Conservation (phyloP, 1,284 basidiomycete genomes). For the Stygiomarasmius scandens region DNA sequence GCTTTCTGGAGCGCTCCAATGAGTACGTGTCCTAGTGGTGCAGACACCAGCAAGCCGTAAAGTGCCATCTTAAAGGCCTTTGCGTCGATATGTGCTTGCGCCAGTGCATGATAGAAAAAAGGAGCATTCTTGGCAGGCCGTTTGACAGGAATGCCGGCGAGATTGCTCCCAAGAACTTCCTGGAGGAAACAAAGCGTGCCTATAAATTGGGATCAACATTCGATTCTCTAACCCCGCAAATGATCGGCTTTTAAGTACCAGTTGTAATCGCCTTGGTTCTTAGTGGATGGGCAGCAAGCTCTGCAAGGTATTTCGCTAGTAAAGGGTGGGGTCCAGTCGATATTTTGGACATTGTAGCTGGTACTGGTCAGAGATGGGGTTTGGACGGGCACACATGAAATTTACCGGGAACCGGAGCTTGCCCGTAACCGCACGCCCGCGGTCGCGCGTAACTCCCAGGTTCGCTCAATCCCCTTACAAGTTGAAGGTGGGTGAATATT, state of each 20-base stretch:
- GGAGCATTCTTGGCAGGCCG: constrained; percentile 59
- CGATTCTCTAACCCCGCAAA: constrained; percentile 2
- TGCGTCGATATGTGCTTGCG: constrained; percentile 57
- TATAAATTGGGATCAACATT: constrained; percentile 27
- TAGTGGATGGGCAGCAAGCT: constrained; percentile 67
- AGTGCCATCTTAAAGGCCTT: constrained; percentile 81
- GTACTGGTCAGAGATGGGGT: constrained; percentile 32
- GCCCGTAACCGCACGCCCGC: too few species aligned
- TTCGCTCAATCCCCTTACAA: too few species aligned
- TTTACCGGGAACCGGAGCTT: too few species aligned
- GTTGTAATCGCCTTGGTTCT: constrained; percentile 77
- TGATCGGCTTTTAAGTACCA: constrained; percentile 38
- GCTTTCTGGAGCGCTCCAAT: constrained; percentile 72
- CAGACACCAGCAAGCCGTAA: constrained; percentile 86
- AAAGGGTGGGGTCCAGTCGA: constrained; percentile 51
- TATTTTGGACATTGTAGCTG: constrained; percentile 20
- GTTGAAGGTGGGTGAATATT: too few species aligned
- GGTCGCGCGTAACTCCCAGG: too few species aligned
- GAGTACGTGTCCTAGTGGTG: constrained; percentile 79
- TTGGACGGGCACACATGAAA: too few species aligned
- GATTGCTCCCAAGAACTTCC: constrained; percentile 76
- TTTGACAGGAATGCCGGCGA: constrained; percentile 59
- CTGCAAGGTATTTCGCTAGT: constrained; percentile 63
- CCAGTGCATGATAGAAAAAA: constrained; percentile 52
- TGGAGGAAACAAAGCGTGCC: constrained; percentile 75